These are phyloP conservation scores for Aegle marmelos DNA, from an alignment of 345 rosid genomes.

Conservation along the genomic window DNA sequence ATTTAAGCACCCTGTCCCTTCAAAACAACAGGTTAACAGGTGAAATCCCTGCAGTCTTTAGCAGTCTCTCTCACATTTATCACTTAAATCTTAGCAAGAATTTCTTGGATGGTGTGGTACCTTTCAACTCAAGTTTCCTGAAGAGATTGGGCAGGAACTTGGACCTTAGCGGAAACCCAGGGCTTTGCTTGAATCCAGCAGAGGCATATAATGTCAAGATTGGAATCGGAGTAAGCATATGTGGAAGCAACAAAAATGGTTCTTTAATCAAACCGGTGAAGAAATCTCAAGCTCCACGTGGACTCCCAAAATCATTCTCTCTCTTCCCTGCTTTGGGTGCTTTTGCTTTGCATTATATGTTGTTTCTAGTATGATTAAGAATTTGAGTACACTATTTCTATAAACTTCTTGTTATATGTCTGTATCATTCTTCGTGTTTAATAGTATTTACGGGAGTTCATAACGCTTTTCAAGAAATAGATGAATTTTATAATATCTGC, in stretches of 20 bases:
- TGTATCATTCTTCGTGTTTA: conserved; percentile 8
- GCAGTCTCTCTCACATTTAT: conserved; percentile 49
- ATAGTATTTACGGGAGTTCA: not conserved
- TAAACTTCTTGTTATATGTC: not conserved
- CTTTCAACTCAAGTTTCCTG: conserved; percentile 62
- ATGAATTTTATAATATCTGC: not conserved
- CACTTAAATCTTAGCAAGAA: conserved; percentile 83
- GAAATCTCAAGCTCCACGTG: conserved; percentile 42
- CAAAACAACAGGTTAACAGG: conserved; percentile 76
- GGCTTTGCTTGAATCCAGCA: conserved; percentile 67
- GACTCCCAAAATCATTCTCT: conserved; percentile 23
- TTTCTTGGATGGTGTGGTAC: conserved; percentile 60
- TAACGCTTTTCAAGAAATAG: not conserved
- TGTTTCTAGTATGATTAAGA: conserved; percentile 25
- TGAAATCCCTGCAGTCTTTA: conserved; percentile 56
- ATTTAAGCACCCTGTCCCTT: conserved; percentile 74
- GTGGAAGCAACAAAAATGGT: conserved; percentile 48
- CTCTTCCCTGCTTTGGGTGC: conserved; percentile 28
- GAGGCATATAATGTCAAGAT: conserved; percentile 56
- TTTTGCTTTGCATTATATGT: conserved; percentile 26
- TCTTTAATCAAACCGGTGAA: conserved; percentile 31
- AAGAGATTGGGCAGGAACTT: conserved; percentile 66
- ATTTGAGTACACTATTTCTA: not conserved
- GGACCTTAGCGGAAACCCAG: conserved; percentile 80
- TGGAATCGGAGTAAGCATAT: conserved; percentile 62